phyloP scores from a whole-genome alignment of 2,329 filamentous ascomycete species.

The Niveomyces coronatus region DNA sequence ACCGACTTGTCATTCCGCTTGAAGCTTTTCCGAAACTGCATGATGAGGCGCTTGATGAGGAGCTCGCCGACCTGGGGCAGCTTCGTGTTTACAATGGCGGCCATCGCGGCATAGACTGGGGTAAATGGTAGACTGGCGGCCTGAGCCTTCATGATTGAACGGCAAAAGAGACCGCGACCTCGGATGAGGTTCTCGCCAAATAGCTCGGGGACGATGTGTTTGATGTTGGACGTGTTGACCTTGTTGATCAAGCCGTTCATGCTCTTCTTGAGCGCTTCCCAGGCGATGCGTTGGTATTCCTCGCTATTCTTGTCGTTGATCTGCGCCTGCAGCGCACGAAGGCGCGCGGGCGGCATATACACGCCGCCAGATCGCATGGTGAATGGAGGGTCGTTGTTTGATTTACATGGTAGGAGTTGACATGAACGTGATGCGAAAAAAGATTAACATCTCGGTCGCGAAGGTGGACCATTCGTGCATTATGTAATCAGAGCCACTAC shows the following conservation, averaged over 20 bases:
- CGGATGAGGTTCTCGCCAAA: slow-evolving; percentile 91
- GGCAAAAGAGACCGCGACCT: slow-evolving; percentile 84
- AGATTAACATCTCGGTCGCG: too few species aligned
- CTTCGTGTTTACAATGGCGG: slow-evolving; percentile 94
- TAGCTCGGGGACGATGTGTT: slow-evolving; percentile 89
- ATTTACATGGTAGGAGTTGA: too few species aligned
- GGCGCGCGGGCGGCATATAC: slow-evolving; percentile 85
- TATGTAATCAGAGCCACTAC: too few species aligned
- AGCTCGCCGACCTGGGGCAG: slow-evolving; percentile 90
- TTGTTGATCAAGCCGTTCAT: slow-evolving; percentile 99
- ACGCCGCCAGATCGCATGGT: slow-evolving; percentile 91
- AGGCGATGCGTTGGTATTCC: slow-evolving; percentile 97
- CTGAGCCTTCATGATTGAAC: slow-evolving; percentile 97
- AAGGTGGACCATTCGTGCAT: too few species aligned
- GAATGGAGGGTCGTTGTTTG: too few species aligned
- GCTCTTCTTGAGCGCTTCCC: slow-evolving; percentile 97
- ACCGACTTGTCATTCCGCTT: slow-evolving; percentile 96
- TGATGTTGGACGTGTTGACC: slow-evolving; percentile 96
- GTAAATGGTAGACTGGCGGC: slow-evolving; percentile 93
- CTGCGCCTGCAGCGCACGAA: slow-evolving; percentile 87
- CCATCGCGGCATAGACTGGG: slow-evolving; percentile 91
- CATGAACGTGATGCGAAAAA: too few species aligned
- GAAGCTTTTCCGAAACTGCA: slow-evolving; percentile 93
- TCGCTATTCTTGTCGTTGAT: slow-evolving; percentile 95
- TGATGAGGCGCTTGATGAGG: slow-evolving; percentile 70